Base-by-base conservation (phyloP, 1,284 basidiomycete genomes). In the Moesziomyces globuligerus region DNA sequence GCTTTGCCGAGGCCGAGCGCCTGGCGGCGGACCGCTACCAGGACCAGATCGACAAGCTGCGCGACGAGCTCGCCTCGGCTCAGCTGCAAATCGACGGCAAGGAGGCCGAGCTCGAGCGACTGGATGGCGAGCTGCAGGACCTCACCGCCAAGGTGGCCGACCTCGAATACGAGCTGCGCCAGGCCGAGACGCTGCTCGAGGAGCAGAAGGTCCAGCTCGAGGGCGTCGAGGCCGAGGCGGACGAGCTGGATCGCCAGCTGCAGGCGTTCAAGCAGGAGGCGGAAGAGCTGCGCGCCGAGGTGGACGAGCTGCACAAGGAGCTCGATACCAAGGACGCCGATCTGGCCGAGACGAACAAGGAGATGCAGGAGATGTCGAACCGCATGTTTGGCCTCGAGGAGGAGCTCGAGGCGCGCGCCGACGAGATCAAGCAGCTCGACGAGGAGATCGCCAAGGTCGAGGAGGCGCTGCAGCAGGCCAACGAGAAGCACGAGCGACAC, bases 371-470 rank as follows among this genome's bases (percentile, higher is more conserved):
- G 86, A 87, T 38, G 58, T 72, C 69, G 28, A 68, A 72, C 37
- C 56, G 64, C 48, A 59, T 67, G 58, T 68, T 62, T 25, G 61
- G 55, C 4, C 56, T 71, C 13, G 77, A 79, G 29, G 62, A 76
- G 38, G 64, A 71, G 48, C 52, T 66, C 34, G 71, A 74, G 48
- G 57, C 59, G 41, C 50, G 71, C 11, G 65, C 54, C n/a, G 71
- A 68, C 40, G 76, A 91, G 75, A 86, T 90, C 55, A 82, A 83
- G 36, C 76, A 81, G 36, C 76, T 84, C 4, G 82, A 85, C 50
- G 81, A 84, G 9, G 85, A 86, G 57, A 80, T 81, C 21, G 90
- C 91, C 72, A 89, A 90, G 53, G 86, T 93, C 26, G 88, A 91
- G 23, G 83, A 84, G 1, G 88, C 90, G 77, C 81, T 91, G 18